A percentile compares a stretch with the other conserved stretches of the same genome.
Evolutionary conservation across 129 eudicot genomes (phyloP).

Genomic region (Calendula officinalis): DNA sequence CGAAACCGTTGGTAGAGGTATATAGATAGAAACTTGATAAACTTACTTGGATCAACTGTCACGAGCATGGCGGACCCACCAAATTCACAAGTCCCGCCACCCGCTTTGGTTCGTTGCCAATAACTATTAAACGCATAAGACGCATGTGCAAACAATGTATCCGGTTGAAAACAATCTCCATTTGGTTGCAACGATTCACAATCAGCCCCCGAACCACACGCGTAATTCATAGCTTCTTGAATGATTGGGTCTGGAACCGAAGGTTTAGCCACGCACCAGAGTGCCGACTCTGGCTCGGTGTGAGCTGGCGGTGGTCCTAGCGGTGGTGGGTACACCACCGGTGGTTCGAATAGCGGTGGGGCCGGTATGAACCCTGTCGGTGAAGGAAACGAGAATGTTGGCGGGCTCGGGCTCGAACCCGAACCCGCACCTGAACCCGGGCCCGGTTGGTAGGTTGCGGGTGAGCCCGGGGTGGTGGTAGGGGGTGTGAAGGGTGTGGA

Average conservation of each 20-base stretch:
- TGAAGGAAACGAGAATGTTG: constrained; percentile 35
- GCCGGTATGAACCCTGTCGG: constrained; percentile 62
- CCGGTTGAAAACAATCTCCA: constrained; percentile 70
- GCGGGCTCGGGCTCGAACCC: constrained; percentile 58
- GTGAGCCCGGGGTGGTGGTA: constrained; percentile 15
- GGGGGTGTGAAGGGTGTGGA: constrained; percentile 41
- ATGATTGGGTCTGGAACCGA: constrained; percentile 76
- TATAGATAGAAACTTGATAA: no score
- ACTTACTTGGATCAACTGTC: constrained; percentile 89
- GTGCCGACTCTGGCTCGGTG: constrained; percentile 36
- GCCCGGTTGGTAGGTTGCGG: constrained; percentile 21
- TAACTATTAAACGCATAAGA: constrained; percentile 93
- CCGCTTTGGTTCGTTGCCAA: constrained; percentile 83
- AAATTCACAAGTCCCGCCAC: constrained; percentile 80
- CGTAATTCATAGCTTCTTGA: constrained; percentile 79
- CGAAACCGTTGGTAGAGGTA: no score
- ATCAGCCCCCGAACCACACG: constrained; percentile 91
- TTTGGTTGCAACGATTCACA: constrained; percentile 72
- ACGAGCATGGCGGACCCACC: constrained; percentile 93
- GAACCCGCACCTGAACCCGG: constrained; percentile 41
- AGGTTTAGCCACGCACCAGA: constrained; percentile 86
- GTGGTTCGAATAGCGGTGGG: constrained; percentile 79
- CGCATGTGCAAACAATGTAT: constrained; percentile 84
- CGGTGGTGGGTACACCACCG: constrained; percentile 83
- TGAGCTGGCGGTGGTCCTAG: constrained; percentile 54